These are phyloP conservation scores for Citrullus amarus DNA, from an alignment of 306 rosid genomes.

Conservation along the genomic window DNA sequence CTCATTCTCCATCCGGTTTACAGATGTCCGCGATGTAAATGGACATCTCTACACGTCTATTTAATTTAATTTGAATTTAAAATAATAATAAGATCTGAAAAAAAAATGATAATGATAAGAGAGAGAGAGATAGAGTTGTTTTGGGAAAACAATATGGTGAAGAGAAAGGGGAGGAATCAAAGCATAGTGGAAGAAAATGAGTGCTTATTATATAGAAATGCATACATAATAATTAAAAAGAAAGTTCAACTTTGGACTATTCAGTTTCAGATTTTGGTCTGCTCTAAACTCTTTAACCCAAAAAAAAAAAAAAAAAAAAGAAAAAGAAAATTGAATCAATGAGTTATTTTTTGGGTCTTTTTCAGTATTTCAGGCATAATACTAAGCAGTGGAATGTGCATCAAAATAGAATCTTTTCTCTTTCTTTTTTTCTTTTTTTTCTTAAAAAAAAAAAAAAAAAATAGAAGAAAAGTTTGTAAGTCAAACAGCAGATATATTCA, in stretches of 20 bases:
- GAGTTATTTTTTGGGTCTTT: background rate
- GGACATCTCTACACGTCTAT: too few relatives aligned
- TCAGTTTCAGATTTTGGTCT: background rate
- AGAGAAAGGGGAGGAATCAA: background rate
- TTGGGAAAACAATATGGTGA: background rate
- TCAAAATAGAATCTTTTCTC: background rate
- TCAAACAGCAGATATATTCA: background rate
- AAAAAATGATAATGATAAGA: background rate
- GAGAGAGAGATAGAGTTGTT: background rate
- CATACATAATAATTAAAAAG: background rate
- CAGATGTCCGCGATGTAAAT: too few relatives aligned
- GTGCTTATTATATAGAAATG: background rate
- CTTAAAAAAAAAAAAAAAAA: too few relatives aligned
- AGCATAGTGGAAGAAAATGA: background rate
- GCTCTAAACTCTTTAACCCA: background rate
- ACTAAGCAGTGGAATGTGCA: background rate
- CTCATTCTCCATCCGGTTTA: too few relatives aligned
- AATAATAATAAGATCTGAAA: too few relatives aligned
- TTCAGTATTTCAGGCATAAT: background rate
- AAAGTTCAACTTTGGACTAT: slow-evolving; percentile 1
- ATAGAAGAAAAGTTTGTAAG: background rate
- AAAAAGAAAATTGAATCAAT: background rate
- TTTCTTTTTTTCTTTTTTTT: background rate
- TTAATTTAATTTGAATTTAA: too few relatives aligned
- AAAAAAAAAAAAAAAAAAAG: background rate